phyloP scores from a whole-genome alignment of 2,329 filamentous ascomycete species.

The Orbilia javanica region DNA sequence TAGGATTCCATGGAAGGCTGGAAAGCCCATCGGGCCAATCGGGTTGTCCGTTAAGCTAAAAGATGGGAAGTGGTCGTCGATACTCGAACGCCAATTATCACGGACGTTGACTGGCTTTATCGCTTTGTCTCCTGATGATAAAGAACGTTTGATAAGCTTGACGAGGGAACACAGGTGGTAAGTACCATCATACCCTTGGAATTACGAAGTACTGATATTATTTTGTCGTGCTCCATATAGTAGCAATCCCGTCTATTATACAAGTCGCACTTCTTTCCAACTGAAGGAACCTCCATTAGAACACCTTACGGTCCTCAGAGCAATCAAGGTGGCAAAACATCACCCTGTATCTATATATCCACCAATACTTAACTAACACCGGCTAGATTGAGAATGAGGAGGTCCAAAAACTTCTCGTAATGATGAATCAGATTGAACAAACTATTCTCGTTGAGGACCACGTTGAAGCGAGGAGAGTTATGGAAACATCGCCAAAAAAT shows the following conservation, averaged over 20 bases:
- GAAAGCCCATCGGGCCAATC: conserved; percentile 84
- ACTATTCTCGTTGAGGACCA: conserved; percentile 80
- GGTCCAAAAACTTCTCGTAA: conserved; percentile 84
- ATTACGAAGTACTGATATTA: conserved; percentile 5
- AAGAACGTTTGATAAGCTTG: conserved; percentile 75
- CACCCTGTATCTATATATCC: neutral
- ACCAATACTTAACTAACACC: neutral
- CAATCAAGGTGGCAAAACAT: conserved; percentile 72
- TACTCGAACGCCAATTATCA: conserved; percentile 84
- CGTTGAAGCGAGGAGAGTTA: conserved; percentile 75
- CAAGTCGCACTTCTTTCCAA: conserved; percentile 71
- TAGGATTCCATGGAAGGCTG: conserved; percentile 76
- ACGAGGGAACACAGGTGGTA: conserved; percentile 71
- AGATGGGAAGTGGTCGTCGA: conserved; percentile 83
- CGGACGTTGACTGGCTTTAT: conserved; percentile 79
- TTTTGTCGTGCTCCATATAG: conserved; percentile 63
- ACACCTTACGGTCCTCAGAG: conserved; percentile 82
- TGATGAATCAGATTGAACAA: conserved; percentile 85
- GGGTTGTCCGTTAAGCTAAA: conserved; percentile 81
- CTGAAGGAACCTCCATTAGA: conserved; percentile 79
- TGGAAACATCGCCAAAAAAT: conserved; percentile 77
- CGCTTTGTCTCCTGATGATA: conserved; percentile 81
- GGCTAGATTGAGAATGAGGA: conserved; percentile 79
- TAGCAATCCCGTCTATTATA: conserved; percentile 74
- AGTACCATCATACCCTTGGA: neutral